A percentile compares a stretch with the other conserved stretches of the same genome.
These are phyloP conservation scores for Musa acuminata DNA, from an alignment of 176 grass and related monocot genomes.

Conservation along the genomic window DNA sequence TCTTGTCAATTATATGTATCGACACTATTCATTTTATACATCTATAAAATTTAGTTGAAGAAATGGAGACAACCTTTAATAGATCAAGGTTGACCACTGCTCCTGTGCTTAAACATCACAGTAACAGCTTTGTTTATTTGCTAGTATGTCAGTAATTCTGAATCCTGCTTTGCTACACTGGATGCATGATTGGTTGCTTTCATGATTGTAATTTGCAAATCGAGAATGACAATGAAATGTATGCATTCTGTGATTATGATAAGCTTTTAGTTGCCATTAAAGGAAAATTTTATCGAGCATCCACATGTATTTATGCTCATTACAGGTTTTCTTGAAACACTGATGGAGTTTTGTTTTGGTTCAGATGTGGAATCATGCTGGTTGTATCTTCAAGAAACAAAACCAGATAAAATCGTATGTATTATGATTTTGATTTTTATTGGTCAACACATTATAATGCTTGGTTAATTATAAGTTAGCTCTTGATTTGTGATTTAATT, in stretches of 20 bases:
- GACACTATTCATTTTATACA: too few species aligned
- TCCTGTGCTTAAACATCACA: too few species aligned
- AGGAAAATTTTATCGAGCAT: neutral
- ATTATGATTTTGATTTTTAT: neutral
- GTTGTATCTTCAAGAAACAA: slow-evolving; percentile 72
- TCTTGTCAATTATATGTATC: too few species aligned
- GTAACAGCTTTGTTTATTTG: neutral
- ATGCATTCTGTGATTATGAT: neutral
- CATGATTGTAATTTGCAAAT: neutral
- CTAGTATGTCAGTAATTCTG: neutral
- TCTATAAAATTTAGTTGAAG: too few species aligned
- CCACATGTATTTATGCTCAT: neutral
- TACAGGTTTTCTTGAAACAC: neutral
- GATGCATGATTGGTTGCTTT: neutral
- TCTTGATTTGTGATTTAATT: neutral
- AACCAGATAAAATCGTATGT: slow-evolving; percentile 92
- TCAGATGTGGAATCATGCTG: slow-evolving; percentile 98
- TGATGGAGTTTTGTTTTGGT: neutral
- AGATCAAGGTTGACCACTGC: too few species aligned
- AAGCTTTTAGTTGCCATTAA: neutral
- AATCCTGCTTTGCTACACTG: neutral
- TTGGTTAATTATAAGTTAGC: neutral
- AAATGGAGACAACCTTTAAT: too few species aligned
- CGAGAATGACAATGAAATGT: neutral
- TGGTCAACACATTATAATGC: neutral